Conservation (phyloP, 768 basidiomycete species). For the Filobasidium wieringae region DNA sequence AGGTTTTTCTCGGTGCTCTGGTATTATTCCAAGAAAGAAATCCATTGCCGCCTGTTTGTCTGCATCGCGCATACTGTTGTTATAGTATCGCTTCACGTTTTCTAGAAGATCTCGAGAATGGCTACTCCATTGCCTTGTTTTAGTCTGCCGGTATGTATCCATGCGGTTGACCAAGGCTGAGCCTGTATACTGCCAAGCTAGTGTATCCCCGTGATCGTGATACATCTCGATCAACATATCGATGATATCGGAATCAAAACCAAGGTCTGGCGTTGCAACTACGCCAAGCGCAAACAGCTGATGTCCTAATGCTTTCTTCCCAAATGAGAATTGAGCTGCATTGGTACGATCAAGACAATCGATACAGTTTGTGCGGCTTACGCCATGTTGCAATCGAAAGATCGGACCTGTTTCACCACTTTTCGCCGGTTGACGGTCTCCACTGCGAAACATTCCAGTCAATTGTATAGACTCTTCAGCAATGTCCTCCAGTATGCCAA, state of each 20-base stretch:
- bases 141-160: constrained; percentile 66
- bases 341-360: constrained; percentile 96
- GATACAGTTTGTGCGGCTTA: constrained; percentile 89
- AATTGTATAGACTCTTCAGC: constrained; percentile 84
- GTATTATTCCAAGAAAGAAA: constrained; percentile 52
- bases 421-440: constrained; percentile 44
- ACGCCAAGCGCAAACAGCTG: constrained; percentile 91
- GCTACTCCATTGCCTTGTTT: constrained; percentile 94
- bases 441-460: constrained; percentile 92
- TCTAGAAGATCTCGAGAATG: constrained; percentile 86
- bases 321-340: constrained; percentile 92
- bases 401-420: constrained; percentile 7
- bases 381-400: constrained; percentile 73
- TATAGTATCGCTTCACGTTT: constrained; percentile 85
- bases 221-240: constrained; percentile 98
- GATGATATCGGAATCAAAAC: constrained; percentile 86
- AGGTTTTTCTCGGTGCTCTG: constrained; percentile 35
- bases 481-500: constrained; percentile 84
- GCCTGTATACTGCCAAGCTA: constrained; percentile 92
- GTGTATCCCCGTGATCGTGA: constrained; percentile 89
- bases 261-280: constrained; percentile 68
- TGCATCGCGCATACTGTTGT: constrained; percentile 85
- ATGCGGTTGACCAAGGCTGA: constrained; percentile 91
- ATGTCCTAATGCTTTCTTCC: constrained; percentile 84
- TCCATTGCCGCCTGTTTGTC: constrained; percentile 97